A percentile compares a stretch with the other conserved stretches of the same genome.
Conservation (phyloP, 306 rosid genomes). For the Prinsepia uniflora region DNA sequence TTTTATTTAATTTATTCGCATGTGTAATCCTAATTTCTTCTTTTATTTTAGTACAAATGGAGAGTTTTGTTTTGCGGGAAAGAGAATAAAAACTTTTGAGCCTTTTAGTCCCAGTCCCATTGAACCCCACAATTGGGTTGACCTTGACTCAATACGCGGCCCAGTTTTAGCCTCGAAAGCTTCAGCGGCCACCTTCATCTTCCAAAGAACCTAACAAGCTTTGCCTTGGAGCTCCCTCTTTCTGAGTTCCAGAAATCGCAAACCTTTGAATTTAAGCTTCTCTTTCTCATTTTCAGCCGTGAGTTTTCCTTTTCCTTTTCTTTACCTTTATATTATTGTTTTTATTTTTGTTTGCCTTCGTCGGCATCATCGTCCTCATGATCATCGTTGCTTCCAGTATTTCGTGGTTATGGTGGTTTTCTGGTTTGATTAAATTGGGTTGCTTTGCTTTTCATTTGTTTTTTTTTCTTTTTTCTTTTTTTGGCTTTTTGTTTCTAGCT, state of each 20-base stretch:
- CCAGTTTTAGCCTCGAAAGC: constrained; percentile 4
- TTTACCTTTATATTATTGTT: too few species aligned
- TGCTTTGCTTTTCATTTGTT: not conserved
- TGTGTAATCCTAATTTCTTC: too few species aligned
- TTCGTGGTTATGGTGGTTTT: constrained; percentile 1
- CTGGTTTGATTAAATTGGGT: not conserved
- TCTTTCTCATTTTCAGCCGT: not conserved
- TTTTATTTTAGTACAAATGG: too few species aligned
- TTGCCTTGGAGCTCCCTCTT: not conserved
- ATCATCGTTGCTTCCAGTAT: not conserved
- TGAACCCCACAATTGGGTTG: not conserved
- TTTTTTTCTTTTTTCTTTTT: not conserved
- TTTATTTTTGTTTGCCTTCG: not conserved
- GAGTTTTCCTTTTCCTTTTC: not conserved
- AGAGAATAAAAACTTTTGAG: not conserved
- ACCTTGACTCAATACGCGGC: constrained; percentile 8
- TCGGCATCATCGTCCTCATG: not conserved
- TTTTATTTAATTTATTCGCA: too few species aligned
- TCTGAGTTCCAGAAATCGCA: not conserved
- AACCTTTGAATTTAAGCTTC: not conserved
- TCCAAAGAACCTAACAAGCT: not conserved
- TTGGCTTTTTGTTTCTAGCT: not conserved
- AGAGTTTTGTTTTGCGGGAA: too few species aligned
- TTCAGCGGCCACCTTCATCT: not conserved
- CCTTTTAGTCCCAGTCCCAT: not conserved